phyloP scores from a whole-genome alignment of 768 basidiomycete species.

The Symmetrospora coprosmae region DNA sequence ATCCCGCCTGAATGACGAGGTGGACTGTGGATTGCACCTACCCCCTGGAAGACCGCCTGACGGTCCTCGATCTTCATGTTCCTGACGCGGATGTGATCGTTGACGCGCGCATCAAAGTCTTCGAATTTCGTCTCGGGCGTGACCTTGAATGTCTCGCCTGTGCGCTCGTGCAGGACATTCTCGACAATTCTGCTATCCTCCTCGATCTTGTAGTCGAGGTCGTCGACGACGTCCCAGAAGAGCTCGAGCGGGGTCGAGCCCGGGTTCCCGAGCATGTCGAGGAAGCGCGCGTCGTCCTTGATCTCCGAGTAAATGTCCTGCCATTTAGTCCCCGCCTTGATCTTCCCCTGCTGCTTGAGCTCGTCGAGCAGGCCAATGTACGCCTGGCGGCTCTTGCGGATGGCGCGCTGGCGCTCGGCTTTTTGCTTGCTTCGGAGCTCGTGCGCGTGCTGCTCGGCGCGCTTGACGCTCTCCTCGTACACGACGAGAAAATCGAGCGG shows the following conservation, averaged over 20 bases:
- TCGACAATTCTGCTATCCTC: constrained; percentile 56
- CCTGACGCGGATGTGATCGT: constrained; percentile 46
- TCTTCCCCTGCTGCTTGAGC: constrained; percentile 50
- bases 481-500: constrained; percentile 80
- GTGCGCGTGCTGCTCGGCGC: constrained; percentile 79
- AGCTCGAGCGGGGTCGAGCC: constrained; percentile 91
- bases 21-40: too few relatives aligned
- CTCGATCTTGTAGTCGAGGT: constrained; percentile 70
- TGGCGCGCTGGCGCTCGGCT: constrained; percentile 67
- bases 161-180: constrained; percentile 31
- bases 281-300: constrained; percentile 65
- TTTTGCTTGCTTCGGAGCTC: constrained; percentile 65
- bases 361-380: constrained; percentile 70
- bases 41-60: constrained; percentile 49
- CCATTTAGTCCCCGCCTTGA: constrained; percentile 80
- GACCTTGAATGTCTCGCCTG: constrained; percentile 44
- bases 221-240: constrained; percentile 87
- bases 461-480: constrained; percentile 84
- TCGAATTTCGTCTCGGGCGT: constrained; percentile 51
- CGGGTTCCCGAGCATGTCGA: constrained; percentile 72
- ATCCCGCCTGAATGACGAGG: constrained; percentile 21
- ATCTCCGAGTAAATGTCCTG: constrained; percentile 70
- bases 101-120: constrained; percentile 49
- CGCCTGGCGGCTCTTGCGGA: constrained; percentile 77
- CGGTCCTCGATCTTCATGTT: constrained; percentile 47